Percentiles rank a stretch among this genome's conserved stretches.
Conservation (phyloP, 129 eudicot species). For the Ambrosia trifida region DNA sequence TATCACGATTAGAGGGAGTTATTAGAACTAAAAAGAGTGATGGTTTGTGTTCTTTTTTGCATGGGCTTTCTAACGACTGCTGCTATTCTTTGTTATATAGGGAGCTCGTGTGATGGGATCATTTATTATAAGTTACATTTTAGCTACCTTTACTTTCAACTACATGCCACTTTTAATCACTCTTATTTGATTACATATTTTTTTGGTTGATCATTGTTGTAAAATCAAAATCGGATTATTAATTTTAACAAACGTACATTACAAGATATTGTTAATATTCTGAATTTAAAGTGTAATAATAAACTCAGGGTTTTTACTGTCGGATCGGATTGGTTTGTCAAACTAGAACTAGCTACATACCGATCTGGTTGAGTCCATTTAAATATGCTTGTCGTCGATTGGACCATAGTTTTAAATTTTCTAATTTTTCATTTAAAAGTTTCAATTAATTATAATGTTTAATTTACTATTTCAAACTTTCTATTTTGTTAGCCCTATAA, state of each 20-base stretch:
- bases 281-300: not conserved
- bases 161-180: not conserved
- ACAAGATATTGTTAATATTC: no score
- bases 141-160: not conserved
- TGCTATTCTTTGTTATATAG: constrained; percentile 10
- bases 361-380: no score
- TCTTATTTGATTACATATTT: constrained; percentile 10
- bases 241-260: no score
- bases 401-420: no score
- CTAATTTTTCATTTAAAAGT: no score
- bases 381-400: no score
- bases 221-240: not conserved
- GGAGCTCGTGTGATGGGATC: constrained; percentile 15
- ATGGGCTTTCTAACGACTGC: constrained; percentile 21
- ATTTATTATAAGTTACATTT: constrained; percentile 18
- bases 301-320: not conserved
- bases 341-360: no score
- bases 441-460: no score
- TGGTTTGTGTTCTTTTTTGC: constrained; percentile 26
- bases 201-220: not conserved
- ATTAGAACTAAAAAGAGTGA: not conserved
- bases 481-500: no score
- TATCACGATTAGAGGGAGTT: constrained; percentile 10
- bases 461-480: no score
- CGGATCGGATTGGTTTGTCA: no score